These are phyloP conservation scores for Allantophomopsis cytisporea DNA, from an alignment of 2,329 filamentous ascomycete species.

Conservation along the genomic window DNA sequence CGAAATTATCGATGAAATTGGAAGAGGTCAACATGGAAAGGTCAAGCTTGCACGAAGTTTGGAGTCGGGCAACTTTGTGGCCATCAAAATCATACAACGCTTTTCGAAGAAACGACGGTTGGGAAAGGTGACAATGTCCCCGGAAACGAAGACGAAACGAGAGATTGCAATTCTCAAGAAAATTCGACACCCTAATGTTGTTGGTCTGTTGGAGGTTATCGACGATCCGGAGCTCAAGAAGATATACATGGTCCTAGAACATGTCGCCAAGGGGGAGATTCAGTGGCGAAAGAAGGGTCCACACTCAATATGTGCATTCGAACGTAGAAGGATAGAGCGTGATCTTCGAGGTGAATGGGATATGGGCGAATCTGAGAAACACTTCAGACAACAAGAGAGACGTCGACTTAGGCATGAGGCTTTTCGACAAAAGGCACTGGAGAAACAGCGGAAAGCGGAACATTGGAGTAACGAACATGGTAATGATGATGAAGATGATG, in stretches of 20 bases:
- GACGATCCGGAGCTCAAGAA: conserved; percentile 94
- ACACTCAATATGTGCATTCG: conserved; percentile 69
- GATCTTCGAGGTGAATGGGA: conserved; percentile 49
- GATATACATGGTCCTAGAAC: conserved; percentile 95
- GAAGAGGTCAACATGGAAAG: conserved; percentile 91
- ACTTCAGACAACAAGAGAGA: conserved; percentile 43
- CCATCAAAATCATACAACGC: conserved; percentile 96
- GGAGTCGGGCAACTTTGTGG: conserved; percentile 64
- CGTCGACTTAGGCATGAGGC: conserved; percentile 42
- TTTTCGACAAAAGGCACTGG: conserved; percentile 35
- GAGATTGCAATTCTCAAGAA: conserved; percentile 98
- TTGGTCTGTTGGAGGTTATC: conserved; percentile 90
- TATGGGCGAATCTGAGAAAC: conserved; percentile 41
- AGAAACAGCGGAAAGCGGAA: conserved; percentile 32
- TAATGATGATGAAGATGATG: conserved; percentile 29
- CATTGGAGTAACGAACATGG: conserved; percentile 82
- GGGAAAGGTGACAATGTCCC: conserved; percentile 62
- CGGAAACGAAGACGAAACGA: conserved; percentile 73
- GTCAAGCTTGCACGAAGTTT: conserved; percentile 87
- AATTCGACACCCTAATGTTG: conserved; percentile 92
- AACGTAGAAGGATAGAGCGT: conserved; percentile 67
- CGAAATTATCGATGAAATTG: conserved; percentile 91
- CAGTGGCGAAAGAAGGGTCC: conserved; percentile 85
- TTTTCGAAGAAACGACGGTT: conserved; percentile 88
- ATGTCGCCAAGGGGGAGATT: conserved; percentile 87